Percentiles rank a stretch among this genome's conserved stretches.
Conservation (phyloP, 371 early-diverging fungal genomes). For the Actinomortierella wolfii region DNA sequence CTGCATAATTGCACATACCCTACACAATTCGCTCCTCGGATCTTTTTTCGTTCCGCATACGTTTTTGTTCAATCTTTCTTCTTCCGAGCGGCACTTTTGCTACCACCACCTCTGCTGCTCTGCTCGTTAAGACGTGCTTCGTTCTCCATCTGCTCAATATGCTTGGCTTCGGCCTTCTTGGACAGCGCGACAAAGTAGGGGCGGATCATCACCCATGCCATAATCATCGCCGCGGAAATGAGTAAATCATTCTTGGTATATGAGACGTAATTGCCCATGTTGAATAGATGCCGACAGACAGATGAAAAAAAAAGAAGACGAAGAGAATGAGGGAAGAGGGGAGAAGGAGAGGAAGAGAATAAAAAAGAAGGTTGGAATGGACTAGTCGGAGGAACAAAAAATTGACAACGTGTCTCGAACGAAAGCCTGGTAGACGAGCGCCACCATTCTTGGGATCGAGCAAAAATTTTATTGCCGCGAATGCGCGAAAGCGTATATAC, state of each 20-base stretch:
- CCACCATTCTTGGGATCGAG: not conserved
- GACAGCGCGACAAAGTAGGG: slow-evolving; percentile 40
- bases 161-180: slow-evolving; percentile 28
- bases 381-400: not conserved
- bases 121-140: slow-evolving; percentile 16
- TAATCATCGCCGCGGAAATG: slow-evolving; percentile 32
- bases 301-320: too few species aligned
- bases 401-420: not conserved
- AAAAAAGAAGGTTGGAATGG: not conserved
- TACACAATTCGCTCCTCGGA: too few species aligned
- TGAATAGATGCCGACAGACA: too few species aligned
- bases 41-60: not conserved
- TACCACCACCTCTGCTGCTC: slow-evolving; percentile 12
- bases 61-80: not conserved
- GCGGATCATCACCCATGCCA: slow-evolving; percentile 30
- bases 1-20: too few species aligned
- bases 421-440: not conserved
- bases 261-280: slow-evolving; percentile 43
- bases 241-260: slow-evolving; percentile 27
- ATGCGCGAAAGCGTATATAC: too few species aligned
- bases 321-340: not conserved
- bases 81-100: not conserved
- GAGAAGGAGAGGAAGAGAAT: not conserved
- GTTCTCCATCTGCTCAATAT: not conserved
- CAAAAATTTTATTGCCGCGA: too few species aligned